Base-by-base conservation (phyloP, 164 flowering plant genomes). In the Vitis amurensis region DNA sequence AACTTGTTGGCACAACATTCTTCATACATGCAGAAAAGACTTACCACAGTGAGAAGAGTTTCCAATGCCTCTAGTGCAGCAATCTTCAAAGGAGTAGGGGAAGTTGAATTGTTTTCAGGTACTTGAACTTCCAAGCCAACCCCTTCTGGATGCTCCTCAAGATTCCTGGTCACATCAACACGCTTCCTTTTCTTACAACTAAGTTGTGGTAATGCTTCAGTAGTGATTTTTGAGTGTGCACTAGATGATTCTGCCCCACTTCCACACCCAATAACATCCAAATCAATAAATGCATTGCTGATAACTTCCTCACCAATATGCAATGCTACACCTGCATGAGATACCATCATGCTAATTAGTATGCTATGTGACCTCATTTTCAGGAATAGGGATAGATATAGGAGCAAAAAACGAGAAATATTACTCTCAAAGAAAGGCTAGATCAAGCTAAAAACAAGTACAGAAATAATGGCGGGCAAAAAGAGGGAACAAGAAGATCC, bases 31-130 rank as follows among this genome's bases (percentile, higher is more conserved):
- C 9, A 10, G 3, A 19, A 62, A 12, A 44, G 16, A 62, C 65
- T 2, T 47, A 62, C 65, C 65, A 47, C 51, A 44, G 65, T 62
- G 27, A 62, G 65, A 62, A 62, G 65, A 62, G 65, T 23, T n/a
- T 62, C 65, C 48, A 62, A 47, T 62, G 65, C 51, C 51, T 62
- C 65, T 13, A 62, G 65, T n/a, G 65, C 65, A 62, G 65, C 65
- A 62, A 62, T 37, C 27, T 47, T 62, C 11, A 62, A 47, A 44
- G 65, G 48, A 62, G 65, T 16, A 37, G 11, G 44, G 44, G 44
- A 62, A 62, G 51, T 62, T 44, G 65, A 44, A 47, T 48, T 9
- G 17, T 62, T 13, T 37, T 16, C 48, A 23, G 2, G 51, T 62
- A 47, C 50, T 47, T 44, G 51, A 5, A 14, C 50, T 44, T 62